Percentiles rank a stretch among this genome's conserved stretches.
phyloP scores from a whole-genome alignment of 225 moss, liverwort and hornwort genomes.

The Marchantia polymorpha region DNA sequence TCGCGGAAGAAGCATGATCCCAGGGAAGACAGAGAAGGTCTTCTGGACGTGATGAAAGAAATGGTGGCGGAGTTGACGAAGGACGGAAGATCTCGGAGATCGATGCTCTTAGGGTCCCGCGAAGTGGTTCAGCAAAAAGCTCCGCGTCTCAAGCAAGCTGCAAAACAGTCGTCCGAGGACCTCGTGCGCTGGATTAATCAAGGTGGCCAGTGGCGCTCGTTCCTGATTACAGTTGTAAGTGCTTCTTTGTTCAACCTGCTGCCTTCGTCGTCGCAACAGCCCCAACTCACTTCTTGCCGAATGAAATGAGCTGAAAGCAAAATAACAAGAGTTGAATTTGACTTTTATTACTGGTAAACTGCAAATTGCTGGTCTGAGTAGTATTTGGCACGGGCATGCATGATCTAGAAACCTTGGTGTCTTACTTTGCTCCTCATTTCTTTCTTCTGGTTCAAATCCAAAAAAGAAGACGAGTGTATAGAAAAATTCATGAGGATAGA shows the following conservation, averaged over 20 bases:
- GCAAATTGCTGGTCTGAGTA: too few relatives aligned
- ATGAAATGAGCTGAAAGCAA: too few relatives aligned
- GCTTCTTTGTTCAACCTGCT: not conserved
- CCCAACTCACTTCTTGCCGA: too few relatives aligned
- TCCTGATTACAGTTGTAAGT: conserved; percentile 57
- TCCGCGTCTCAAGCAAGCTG: conserved; percentile 55
- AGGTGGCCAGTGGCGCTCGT: conserved; percentile 55
- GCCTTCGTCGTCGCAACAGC: not conserved
- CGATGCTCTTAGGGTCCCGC: conserved; percentile 43
- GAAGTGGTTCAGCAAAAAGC: conserved; percentile 43
- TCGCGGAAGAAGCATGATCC: not conserved
- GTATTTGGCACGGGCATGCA: too few relatives aligned
- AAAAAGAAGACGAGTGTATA: too few relatives aligned
- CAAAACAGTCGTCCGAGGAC: conserved; percentile 41
- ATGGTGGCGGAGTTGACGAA: conserved; percentile 42
- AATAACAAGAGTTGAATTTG: too few relatives aligned
- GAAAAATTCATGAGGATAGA: too few relatives aligned
- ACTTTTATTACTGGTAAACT: too few relatives aligned
- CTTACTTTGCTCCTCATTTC: too few relatives aligned
- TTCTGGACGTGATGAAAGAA: conserved; percentile 50
- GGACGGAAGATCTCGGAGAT: conserved; percentile 29
- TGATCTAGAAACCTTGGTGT: too few relatives aligned
- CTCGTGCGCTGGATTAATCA: conserved; percentile 52
- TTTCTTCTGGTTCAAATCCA: too few relatives aligned
- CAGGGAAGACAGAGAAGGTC: conserved; percentile 26